A percentile compares a stretch with the other conserved stretches of the same genome.
These are phyloP conservation scores for Podila epicladia DNA, from an alignment of 192 early-diverging fungal genomes.

Conservation along the genomic window DNA sequence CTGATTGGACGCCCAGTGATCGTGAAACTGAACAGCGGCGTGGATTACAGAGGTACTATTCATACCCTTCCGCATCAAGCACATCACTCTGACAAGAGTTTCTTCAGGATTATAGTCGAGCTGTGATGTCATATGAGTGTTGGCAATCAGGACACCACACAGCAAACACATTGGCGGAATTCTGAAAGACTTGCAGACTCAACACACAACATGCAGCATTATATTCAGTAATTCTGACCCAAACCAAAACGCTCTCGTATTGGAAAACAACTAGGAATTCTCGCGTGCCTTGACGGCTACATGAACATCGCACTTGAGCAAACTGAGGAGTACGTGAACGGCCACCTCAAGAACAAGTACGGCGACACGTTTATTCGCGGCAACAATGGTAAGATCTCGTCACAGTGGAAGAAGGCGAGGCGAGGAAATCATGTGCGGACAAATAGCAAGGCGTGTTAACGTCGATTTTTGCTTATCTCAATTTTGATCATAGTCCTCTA, in stretches of 20 bases:
- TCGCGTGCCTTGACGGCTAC: slow-evolving; percentile 95
- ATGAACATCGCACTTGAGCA: slow-evolving; percentile 98
- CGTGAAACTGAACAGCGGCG: slow-evolving; percentile 95
- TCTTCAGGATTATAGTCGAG: background rate
- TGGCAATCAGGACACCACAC: no score
- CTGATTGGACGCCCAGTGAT: slow-evolving; percentile 87
- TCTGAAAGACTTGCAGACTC: no score
- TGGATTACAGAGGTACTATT: slow-evolving; percentile 91
- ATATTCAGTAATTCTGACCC: no score
- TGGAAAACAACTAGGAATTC: slow-evolving; percentile 62
- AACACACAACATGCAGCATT: no score
- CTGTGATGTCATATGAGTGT: background rate
- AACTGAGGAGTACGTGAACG: slow-evolving; percentile 96
- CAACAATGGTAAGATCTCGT: slow-evolving; percentile 81
- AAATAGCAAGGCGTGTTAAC: background rate
- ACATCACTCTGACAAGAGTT: background rate
- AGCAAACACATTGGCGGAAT: no score
- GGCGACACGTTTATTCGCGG: slow-evolving; percentile 98
- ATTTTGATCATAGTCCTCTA: slow-evolving; percentile 23
- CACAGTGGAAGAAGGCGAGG: background rate
- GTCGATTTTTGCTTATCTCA: background rate
- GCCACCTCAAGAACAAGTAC: slow-evolving; percentile 91
- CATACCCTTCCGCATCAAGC: background rate
- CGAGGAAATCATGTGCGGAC: background rate
- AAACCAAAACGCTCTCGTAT: background rate